phyloP scores from a whole-genome alignment of 2,329 filamentous ascomycete species.

The Nannizziopsis barbatae region DNA sequence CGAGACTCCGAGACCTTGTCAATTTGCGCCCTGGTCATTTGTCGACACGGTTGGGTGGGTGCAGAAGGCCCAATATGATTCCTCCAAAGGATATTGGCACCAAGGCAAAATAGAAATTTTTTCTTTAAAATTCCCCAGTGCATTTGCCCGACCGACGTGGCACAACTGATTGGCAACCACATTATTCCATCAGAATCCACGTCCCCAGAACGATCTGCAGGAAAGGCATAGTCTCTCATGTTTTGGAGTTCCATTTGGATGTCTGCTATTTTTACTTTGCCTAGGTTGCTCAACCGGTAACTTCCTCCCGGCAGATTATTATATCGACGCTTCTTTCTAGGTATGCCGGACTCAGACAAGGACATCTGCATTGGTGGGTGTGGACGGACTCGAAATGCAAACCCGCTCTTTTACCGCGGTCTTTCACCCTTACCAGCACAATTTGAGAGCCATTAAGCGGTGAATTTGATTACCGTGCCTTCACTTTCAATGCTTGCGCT shows the following conservation, averaged over 20 bases:
- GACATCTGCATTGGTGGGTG: slow-evolving; percentile 1
- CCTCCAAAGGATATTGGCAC: background rate
- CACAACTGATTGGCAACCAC: slow-evolving; percentile 17
- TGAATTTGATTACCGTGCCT: background rate
- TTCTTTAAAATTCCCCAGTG: slow-evolving; percentile 2
- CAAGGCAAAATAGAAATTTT: background rate
- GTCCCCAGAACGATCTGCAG: slow-evolving; percentile 14
- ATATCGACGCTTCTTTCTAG: background rate
- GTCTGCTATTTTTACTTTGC: background rate
- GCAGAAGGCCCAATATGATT: slow-evolving; percentile 2
- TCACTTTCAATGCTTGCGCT: too few species aligned
- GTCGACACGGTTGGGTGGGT: slow-evolving; percentile 8
- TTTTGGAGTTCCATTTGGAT: background rate
- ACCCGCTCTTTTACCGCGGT: background rate
- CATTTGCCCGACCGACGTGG: slow-evolving; percentile 17
- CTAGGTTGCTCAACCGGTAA: background rate
- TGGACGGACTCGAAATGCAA: slow-evolving; percentile 3
- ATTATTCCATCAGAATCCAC: slow-evolving; percentile 8
- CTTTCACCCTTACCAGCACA: background rate
- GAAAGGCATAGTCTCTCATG: slow-evolving; percentile 3
- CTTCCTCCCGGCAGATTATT: background rate
- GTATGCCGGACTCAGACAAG: background rate
- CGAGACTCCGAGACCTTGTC: slow-evolving; percentile 12
- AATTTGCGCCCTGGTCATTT: slow-evolving; percentile 15
- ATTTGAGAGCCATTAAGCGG: background rate